Evolutionary conservation across 1,284 basidiomycete genomes (phyloP), one percentile per base, ranked within the genome.

Genomic region (Rugosomyces carneus): DNA sequence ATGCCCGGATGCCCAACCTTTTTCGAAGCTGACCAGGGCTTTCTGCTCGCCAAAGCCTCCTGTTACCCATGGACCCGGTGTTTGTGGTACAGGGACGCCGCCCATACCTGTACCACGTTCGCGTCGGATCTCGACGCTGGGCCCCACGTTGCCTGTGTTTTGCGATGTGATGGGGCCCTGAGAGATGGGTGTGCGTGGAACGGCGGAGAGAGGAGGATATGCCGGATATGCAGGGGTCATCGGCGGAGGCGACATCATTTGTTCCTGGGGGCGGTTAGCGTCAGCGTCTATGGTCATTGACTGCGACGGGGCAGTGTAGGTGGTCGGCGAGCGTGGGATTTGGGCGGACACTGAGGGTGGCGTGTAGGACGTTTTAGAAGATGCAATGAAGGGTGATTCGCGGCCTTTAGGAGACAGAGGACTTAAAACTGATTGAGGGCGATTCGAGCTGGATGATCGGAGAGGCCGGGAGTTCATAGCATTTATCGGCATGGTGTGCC

Each of bases 171-270:
- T 63, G 1, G 78, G 80, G 0, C 72, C 69, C 53, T 81, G 77
- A 19, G 75, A 73, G 48, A 72, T 68, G 1, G 81, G 78, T 3
- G 72, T 76, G 1, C 71, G 68, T 1, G 73, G 70, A 1, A 70
- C 44, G n/a, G 69, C 62, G 8, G 67, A 63, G 23, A 73, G 66
- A 11, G 73, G 63, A 0, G 81, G 72, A 58, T 79, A 88, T 0
- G 83, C 73, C 23, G 84, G 84, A 51, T 85, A 84, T 6, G 85
- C 80, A 0, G 86, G 84, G 2, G 83, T 85, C 29, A 71, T 70
- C 0, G 81, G 77, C 7, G 67, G 59, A 19, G 38, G 46, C 45
- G 46, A 49, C 8, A 26, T 26, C 31, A 35, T 48, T 48, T 46
- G 47, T 40, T 49, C 44, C 27, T 53, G 37, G n/a, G 53, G 46